phyloP scores from a whole-genome alignment of 805 yeast species.

The Debaryomyces prosopidis region DNA sequence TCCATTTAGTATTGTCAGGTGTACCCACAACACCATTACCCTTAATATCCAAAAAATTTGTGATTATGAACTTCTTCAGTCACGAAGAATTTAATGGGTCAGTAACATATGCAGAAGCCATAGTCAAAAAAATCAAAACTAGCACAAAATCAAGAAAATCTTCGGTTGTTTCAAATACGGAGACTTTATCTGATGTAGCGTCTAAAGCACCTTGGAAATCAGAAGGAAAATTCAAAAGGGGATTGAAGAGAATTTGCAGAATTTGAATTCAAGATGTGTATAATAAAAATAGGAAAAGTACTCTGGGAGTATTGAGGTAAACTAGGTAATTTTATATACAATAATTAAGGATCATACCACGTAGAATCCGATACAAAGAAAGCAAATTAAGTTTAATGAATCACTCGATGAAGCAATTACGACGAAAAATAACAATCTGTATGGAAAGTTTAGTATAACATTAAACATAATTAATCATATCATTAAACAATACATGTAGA shows the following conservation, averaged over 20 bases:
- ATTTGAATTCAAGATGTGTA: neutral
- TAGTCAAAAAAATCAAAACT: neutral
- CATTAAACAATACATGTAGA: too few relatives aligned
- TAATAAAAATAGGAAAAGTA: too few relatives aligned
- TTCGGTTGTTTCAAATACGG: neutral
- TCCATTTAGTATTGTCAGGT: neutral
- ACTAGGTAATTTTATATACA: too few relatives aligned
- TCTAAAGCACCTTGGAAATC: neutral
- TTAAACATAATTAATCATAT: too few relatives aligned
- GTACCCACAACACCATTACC: neutral
- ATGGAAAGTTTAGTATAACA: too few relatives aligned
- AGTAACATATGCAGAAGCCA: slow-evolving; percentile 2
- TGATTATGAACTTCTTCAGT: neutral
- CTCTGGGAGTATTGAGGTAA: too few relatives aligned
- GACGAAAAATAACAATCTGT: too few relatives aligned
- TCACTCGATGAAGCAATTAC: too few relatives aligned
- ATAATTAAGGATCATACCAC: too few relatives aligned
- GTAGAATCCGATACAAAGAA: too few relatives aligned
- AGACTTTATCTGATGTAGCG: neutral
- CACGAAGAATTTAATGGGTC: neutral
- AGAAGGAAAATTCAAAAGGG: neutral
- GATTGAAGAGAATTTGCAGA: neutral
- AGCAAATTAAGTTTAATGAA: too few relatives aligned
- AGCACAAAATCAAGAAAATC: neutral
- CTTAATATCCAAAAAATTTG: neutral